Conservation (phyloP, 305 asterid species). For the Solanum hybrid region DNA sequence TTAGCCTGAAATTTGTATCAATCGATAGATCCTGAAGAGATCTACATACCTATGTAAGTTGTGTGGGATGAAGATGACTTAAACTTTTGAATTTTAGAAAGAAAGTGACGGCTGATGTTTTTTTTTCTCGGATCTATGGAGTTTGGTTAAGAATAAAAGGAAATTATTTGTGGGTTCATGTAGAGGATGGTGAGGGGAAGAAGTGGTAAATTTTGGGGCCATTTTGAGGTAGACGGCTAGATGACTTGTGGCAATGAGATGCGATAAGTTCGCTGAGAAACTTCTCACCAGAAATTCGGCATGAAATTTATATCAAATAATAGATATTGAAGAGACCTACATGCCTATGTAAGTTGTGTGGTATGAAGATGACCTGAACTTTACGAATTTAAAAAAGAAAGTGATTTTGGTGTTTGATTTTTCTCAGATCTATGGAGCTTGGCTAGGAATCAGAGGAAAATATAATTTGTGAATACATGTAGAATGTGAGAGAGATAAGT, state of each 20-base stretch:
- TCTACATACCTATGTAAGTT: neutral
- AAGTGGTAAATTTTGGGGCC: neutral
- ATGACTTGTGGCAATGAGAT: too few relatives aligned
- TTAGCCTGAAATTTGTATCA: neutral
- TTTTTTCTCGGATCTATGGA: too few relatives aligned
- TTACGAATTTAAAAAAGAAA: too few relatives aligned
- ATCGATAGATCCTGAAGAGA: too few relatives aligned
- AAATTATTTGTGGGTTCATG: neutral
- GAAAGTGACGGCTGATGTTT: neutral
- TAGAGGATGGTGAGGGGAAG: neutral
- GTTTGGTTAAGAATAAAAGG: neutral
- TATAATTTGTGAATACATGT: neutral
- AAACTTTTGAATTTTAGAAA: too few relatives aligned
- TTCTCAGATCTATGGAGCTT: too few relatives aligned
- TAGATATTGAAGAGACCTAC: neutral
- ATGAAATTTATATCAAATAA: neutral
- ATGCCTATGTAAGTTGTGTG: neutral
- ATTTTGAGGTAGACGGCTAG: neutral
- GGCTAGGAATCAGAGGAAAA: neutral
- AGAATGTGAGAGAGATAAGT: too few relatives aligned
- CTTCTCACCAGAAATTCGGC: neutral
- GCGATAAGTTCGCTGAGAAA: too few relatives aligned
- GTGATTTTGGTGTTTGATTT: too few relatives aligned
- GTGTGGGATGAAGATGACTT: neutral
- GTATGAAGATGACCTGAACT: neutral